Percentiles rank a stretch among this genome's conserved stretches.
phyloP scores from a whole-genome alignment of 805 yeast species.

The Wickerhamiella slavikovae region DNA sequence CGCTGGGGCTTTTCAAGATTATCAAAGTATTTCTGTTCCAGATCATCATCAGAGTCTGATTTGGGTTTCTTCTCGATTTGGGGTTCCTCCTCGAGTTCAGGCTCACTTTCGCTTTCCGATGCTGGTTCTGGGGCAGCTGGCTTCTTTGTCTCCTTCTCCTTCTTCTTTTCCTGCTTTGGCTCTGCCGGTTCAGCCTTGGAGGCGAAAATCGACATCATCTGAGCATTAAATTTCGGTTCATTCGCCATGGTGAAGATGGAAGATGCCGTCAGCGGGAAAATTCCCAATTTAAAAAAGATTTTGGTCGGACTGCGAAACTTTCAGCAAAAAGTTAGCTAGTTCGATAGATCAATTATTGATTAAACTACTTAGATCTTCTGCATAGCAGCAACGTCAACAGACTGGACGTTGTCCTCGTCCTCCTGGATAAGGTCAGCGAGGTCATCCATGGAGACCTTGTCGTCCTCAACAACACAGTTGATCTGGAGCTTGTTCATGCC shows the following conservation, averaged over 20 bases:
- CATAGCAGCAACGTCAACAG: constrained; percentile 98
- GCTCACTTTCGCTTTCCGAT: not conserved
- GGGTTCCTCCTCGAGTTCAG: not conserved
- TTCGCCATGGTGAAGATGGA: too few species aligned
- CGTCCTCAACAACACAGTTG: constrained; percentile 96
- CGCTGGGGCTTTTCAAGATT: constrained; percentile 26
- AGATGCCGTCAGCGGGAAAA: too few species aligned
- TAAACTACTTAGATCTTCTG: constrained; percentile 87
- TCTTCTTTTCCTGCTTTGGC: too few species aligned
- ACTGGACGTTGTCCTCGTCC: constrained; percentile 98
- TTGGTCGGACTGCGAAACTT: too few species aligned
- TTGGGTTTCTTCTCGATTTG: not conserved
- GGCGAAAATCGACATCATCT: too few species aligned
- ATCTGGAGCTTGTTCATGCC: constrained; percentile 99
- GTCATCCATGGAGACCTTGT: constrained; percentile 79
- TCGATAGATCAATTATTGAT: too few species aligned
- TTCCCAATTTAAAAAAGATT: too few species aligned
- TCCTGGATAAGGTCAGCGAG: constrained; percentile 56
- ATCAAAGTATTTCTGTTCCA: constrained; percentile 29
- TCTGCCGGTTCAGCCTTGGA: too few species aligned
- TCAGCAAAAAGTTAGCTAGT: not conserved
- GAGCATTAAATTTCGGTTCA: too few species aligned
- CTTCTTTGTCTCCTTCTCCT: not conserved
- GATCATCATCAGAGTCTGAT: constrained; percentile 16
- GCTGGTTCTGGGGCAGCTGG: not conserved